Base-by-base conservation (phyloP, 2,329 filamentous ascomycete genomes). In the Alternaria dauci region DNA sequence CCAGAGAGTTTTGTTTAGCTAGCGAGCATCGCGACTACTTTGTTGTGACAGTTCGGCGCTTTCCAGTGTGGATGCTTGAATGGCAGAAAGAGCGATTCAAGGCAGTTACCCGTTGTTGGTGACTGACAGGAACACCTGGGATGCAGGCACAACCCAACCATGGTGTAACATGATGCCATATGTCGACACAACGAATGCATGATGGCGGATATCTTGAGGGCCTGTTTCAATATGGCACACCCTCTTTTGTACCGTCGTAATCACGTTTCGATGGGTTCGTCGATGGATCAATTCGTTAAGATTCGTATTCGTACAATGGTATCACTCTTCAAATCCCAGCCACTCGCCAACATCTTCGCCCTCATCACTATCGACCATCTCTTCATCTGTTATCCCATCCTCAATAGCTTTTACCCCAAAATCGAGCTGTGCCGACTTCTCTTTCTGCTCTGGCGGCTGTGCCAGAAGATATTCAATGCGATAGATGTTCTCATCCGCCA, bases 401-500 rank as follows among this genome's bases (percentile, higher is more conserved):
- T 62, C 73, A 64, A 55, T 73, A 64, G 67, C 69, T 43, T 72
- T 71, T 60, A 69, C 71, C 9, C 70, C 76, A 43, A 79, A 78
- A 42, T 75, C 74, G 28, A 78, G 52, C 34, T 55, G 42, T 44
- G 67, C 57, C 8, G 62, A 57, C 41, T 69, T 70, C 23, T 71
- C 72, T 48, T 68, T 68, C 59, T 71, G 66, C 53, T 70, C 71
- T n/a, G 65, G 61, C 7, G 85, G 84, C 73, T 86, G 85, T 18
- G 81, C 82, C 3, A 91, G 81, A 32, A 97, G 81, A 74, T 96
- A 97, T 73, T 96, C 92, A 55, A 97, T 89, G 78, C 91, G 91
- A 80, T 96, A 96, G 52, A 91, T 85, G 72, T 97, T 98, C 76
- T 94, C 91, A 69, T 97, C 93, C 0, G 92, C 92, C 65, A 97